Percentiles rank a stretch among this genome's conserved stretches.
These are phyloP conservation scores for Leishmania aethiopica DNA, from an alignment of 208 protist genomes.

Conservation along the genomic window DNA sequence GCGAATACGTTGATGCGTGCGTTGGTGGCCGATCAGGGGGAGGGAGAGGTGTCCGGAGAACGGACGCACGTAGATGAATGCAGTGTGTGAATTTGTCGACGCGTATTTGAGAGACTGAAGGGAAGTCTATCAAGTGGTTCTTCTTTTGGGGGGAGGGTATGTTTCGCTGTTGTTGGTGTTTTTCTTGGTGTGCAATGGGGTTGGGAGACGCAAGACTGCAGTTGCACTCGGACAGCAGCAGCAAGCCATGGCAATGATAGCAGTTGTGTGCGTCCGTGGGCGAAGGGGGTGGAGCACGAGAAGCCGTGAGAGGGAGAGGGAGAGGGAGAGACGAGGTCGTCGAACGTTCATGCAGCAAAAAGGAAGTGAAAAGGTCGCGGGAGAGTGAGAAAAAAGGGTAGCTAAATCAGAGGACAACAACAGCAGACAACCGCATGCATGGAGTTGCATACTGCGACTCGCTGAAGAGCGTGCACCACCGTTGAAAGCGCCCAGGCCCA, in stretches of 20 bases:
- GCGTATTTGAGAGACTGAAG: not conserved
- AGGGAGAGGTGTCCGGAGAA: not conserved
- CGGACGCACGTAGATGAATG: slow-evolving; percentile 1
- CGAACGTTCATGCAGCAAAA: not conserved
- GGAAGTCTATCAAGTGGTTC: not conserved
- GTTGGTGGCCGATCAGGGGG: not conserved
- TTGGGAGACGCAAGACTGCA: not conserved
- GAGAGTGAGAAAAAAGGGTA: not conserved
- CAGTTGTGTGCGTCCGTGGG: not conserved
- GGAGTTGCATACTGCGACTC: not conserved
- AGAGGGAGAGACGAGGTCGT: not conserved
- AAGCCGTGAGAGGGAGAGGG: not conserved
- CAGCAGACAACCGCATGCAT: not conserved
- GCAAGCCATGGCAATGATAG: not conserved
- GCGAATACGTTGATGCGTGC: not conserved
- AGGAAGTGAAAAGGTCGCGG: not conserved
- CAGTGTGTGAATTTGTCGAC: not conserved
- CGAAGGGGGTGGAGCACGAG: not conserved
- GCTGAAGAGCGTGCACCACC: not conserved
- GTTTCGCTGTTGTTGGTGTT: not conserved
- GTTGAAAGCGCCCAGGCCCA: not conserved
- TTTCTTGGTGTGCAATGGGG: not conserved
- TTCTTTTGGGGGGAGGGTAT: not conserved
- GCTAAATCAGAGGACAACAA: not conserved
- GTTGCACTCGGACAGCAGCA: not conserved